Evolutionary conservation across 371 early-diverging fungal genomes (phyloP), one percentile per base, ranked within the genome.

Genomic region (Mortierella sp.): DNA sequence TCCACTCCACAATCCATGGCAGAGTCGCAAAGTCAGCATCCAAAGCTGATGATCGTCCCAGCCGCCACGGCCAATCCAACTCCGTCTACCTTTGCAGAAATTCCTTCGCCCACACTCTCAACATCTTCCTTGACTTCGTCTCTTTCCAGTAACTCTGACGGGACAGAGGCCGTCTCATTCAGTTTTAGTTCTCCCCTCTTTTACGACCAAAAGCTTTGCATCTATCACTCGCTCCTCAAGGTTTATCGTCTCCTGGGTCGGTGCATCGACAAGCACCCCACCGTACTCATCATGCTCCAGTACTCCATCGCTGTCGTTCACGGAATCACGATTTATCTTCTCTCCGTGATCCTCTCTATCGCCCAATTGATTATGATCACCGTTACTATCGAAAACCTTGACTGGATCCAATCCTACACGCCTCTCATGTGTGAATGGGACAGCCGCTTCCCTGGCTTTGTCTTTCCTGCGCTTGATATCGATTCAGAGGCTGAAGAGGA

Each of bases 361-460:
- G 72, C 72, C 2, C 79, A 77, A 51, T 55, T 77, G 43, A 59
- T 72, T 47, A 66, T 77, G 69, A 77, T 77, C 47, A 63, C 79
- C 4, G 57, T 25, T 6, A 77, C 79, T 14, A 50, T 77, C 23
- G 79, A 77, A 47, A 77, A 66, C 44, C 51, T 77, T 37, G 79
- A 69, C 21, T 77, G 79, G 79, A 68, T 72, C 45, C 72, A 69
- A 29, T 21, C 66, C 9, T 57, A 72, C 47, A 69, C 47, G 56
- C 79, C 70, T 1, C 61, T 77, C 19, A 72, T 72, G 70, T 30
- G 55, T 21, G 72, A 77, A 37, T 77, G 79, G 79, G 66, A 77
- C 30, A 66, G 56, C 12, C 58, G 50, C 15, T 69, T 72, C 47
- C 79, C 79, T 14, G 72, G 76, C 11, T 76, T 76, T 45, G 76